Percentiles rank a stretch among this genome's conserved stretches.
Evolutionary conservation across 1,284 basidiomycete genomes (phyloP).

Genomic region (Hypsizygus ulmarius): DNA sequence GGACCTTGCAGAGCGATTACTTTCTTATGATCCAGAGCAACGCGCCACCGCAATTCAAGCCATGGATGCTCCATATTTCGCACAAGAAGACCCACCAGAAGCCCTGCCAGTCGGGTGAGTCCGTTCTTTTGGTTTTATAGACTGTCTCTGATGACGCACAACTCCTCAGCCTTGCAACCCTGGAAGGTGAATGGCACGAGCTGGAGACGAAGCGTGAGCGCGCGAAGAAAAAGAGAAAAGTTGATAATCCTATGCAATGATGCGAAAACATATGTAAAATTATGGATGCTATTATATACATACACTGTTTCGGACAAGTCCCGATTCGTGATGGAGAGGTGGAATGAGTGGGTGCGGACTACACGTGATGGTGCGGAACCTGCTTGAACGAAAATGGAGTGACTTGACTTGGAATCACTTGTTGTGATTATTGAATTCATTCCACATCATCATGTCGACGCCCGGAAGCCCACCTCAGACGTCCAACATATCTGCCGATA

Average conservation of each 20-base stretch:
- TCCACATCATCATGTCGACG: constrained; percentile 11
- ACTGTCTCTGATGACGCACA: constrained; percentile 22
- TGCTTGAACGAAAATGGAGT: too few relatives aligned
- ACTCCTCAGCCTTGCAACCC: constrained; percentile 55
- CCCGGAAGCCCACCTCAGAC: constrained; percentile 4
- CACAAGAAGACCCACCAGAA: constrained; percentile 70
- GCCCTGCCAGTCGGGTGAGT: constrained; percentile 79
- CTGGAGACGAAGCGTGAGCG: constrained; percentile 85
- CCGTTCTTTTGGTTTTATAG: constrained; percentile 3
- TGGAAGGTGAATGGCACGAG: constrained; percentile 95
- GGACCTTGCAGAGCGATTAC: constrained; percentile 79
- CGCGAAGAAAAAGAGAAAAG: constrained; percentile 69
- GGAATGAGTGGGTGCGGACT: neutral
- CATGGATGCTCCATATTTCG: constrained; percentile 82
- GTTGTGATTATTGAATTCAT: constrained; percentile 1
- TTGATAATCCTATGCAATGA: constrained; percentile 29
- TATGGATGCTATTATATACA: constrained; percentile 25
- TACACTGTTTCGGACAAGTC: too few relatives aligned
- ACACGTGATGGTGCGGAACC: neutral
- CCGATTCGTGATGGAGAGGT: too few relatives aligned
- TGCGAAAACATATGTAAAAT: constrained; percentile 24
- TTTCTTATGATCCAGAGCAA: constrained; percentile 80
- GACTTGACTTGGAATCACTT: too few relatives aligned
- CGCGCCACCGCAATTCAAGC: constrained; percentile 83
- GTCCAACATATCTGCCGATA: constrained; percentile 27